Base-by-base conservation (phyloP, 2,329 filamentous ascomycete genomes). In the Trichoderma sp. region DNA sequence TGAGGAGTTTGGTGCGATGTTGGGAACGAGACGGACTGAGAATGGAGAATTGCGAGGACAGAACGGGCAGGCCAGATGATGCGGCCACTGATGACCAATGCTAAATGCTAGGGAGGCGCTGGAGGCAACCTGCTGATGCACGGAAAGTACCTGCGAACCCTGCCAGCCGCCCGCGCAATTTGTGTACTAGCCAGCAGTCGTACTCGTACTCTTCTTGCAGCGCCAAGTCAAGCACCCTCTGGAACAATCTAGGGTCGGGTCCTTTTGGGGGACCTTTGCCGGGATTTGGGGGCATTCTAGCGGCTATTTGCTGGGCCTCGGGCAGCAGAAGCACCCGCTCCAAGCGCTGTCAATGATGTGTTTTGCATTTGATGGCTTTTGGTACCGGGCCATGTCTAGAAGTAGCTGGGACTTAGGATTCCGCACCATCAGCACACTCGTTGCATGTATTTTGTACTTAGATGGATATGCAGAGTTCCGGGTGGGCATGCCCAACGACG, bases 51-150 rank as follows among this genome's bases (percentile, higher is more conserved):
- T 37, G 10, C 39, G 39, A 45, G n/a, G 19, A 32, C 52, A 54
- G 52, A 34, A 48, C 48, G 42, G 59, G 29, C n/a, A 39, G 39
- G 34, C 34, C 56, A 54, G 59, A 64, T 56, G 59, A 68, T 64
- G 59, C 66, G 59, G 63, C 66, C 52, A 42, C 54, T 68, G 58
- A 68, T 68, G 66, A 60, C 64, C 60, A 64, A 68, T 68, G 66
- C 57, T 52, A 54, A 67, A 67, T 60, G 37, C 29, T 50, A 68
- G 59, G 66, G 42, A 50, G 37, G 61, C 34, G 35, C 34, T 37
- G 48, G 59, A 61, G 56, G 64, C 56, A 67, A 63, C 66, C 66
- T 53, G 66, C 50, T 35, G 48, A 64, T 63, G 65, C 57, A 45
- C 19, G 22, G 13, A n/a, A 50, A 50, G 39, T 66, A 54, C 64